Evolutionary conservation across 2,329 filamentous ascomycete species (phyloP), one percentile per base, ranked within the genome.

Genomic region (Huntiella moniliformis): DNA sequence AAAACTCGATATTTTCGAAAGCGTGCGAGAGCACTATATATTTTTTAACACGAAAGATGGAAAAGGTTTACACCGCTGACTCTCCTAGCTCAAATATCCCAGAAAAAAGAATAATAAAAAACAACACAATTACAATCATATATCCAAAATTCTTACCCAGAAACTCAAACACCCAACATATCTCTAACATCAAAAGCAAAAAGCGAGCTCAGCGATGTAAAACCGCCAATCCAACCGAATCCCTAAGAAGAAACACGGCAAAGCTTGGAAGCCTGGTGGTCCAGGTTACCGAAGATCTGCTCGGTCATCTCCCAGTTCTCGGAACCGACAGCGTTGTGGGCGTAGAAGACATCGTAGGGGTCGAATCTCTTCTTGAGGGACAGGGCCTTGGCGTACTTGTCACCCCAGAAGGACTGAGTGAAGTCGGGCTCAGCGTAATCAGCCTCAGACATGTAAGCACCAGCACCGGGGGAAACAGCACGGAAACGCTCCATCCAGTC

Each of bases 361-460:
- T 73, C 72, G 53, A 63, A 67, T 37, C 56, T 61, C 42, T 61
- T 54, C 61, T 75, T 75, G 13, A 74, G 60, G 3, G 44, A 32
- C 16, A 61, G 49, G 38, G 71, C 53, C 36, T 51, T 54, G 4
- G 52, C 53, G 50, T 70, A 71, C 42, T 68, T 68, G 5, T 35
- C 50, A 1, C 68, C 69, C 52, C 62, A 72, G 56, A 71, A 71
- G 2, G 55, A 57, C 28, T 61, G 53, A 52, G 67, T 58, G 52
- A 60, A 72, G 46, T 65, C 52, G 1, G 61, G 62, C 54, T 71
- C 61, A 48, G 61, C 59, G 37, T 67, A 63, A 54, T 73, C 65
- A 2, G 61, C 65, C 58, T 75, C 71, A 50, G 70, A 71, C 53
- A 68, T 55, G 51, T 71, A 71, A 4, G 64, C 58, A 4, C 67